Conservation (phyloP, 2,329 filamentous ascomycete genomes). For the Cryphonectria carpinicola region DNA sequence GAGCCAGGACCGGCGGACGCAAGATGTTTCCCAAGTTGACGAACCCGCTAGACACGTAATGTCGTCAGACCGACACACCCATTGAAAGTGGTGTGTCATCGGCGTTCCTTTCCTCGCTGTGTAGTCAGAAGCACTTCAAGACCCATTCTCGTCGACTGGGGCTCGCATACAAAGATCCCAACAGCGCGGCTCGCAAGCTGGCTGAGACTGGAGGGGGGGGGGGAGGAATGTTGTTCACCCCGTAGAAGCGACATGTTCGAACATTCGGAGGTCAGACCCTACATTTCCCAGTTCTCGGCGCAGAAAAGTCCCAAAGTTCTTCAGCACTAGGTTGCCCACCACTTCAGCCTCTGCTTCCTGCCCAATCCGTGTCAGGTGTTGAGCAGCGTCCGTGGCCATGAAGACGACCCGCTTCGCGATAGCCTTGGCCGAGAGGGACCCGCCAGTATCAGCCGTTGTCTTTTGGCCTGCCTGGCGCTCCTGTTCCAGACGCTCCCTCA, state of each 20-base stretch:
- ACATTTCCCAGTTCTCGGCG: neutral
- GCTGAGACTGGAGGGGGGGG: neutral
- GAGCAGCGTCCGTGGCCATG: slow-evolving; percentile 52
- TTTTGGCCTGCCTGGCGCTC: slow-evolving; percentile 29
- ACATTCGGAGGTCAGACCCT: slow-evolving; percentile 4
- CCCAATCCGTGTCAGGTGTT: slow-evolving; percentile 47
- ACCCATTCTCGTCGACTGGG: neutral
- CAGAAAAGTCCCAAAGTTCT: slow-evolving; percentile 33
- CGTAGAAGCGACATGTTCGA: neutral
- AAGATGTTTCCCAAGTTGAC: neutral
- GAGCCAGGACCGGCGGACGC: neutral
- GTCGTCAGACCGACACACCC: neutral
- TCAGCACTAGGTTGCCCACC: slow-evolving; percentile 39
- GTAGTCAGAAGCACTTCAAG: neutral
- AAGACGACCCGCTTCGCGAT: slow-evolving; percentile 38
- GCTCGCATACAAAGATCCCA: neutral
- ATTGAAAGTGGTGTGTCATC: neutral
- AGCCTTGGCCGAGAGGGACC: slow-evolving; percentile 32
- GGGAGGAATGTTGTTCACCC: neutral
- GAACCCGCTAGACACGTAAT: neutral
- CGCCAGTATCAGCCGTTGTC: slow-evolving; percentile 14
- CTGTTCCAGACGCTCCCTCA: slow-evolving; percentile 33
- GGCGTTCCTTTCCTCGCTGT: neutral
- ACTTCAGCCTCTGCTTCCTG: slow-evolving; percentile 46
- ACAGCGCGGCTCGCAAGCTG: neutral